phyloP scores from a whole-genome alignment of 2,329 filamentous ascomycete species.

The Pseudopyrenochaeta lycopersici region DNA sequence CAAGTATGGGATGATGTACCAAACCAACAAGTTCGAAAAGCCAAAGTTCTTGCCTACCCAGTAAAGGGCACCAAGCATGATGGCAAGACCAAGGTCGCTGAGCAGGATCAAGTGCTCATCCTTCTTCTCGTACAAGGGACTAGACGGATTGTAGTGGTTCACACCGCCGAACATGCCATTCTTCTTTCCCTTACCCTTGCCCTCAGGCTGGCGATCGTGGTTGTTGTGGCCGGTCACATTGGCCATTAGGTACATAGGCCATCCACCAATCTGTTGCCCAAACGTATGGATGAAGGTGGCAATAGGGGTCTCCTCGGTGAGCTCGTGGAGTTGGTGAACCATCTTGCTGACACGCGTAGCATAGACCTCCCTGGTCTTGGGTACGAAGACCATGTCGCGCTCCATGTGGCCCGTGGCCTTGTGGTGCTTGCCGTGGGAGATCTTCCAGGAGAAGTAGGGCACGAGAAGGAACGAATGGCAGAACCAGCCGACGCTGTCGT shows the following conservation, averaged over 20 bases:
- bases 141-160: slow-evolving; percentile 92
- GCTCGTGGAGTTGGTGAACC: slow-evolving; percentile 83
- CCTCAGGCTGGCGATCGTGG: slow-evolving; percentile 90
- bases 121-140: slow-evolving; percentile 90
- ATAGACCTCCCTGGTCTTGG: slow-evolving; percentile 84
- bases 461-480: slow-evolving; percentile 89
- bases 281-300: slow-evolving; percentile 78
- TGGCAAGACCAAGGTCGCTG: slow-evolving; percentile 79
- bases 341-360: slow-evolving; percentile 77
- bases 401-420: slow-evolving; percentile 98
- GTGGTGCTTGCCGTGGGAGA: slow-evolving; percentile 99
- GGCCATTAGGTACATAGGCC: slow-evolving; percentile 88
- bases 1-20: slow-evolving; percentile 94
- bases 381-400: slow-evolving; percentile 99
- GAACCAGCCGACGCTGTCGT: slow-evolving; percentile 92
- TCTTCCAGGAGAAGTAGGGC: slow-evolving; percentile 99
- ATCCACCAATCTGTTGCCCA: slow-evolving; percentile 87
- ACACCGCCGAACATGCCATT: slow-evolving; percentile 84
- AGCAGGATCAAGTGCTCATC: slow-evolving; percentile 87
- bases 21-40: slow-evolving; percentile 86
- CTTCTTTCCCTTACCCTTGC: slow-evolving; percentile 88
- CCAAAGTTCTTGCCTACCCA: slow-evolving; percentile 80
- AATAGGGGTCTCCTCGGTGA: slow-evolving; percentile 94
- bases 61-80: slow-evolving; percentile 70
- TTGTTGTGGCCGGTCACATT: slow-evolving; percentile 97